These are phyloP conservation scores for Nothophytophthora sp. DNA, from an alignment of 352 stramenopile species.

Conservation along the genomic window DNA sequence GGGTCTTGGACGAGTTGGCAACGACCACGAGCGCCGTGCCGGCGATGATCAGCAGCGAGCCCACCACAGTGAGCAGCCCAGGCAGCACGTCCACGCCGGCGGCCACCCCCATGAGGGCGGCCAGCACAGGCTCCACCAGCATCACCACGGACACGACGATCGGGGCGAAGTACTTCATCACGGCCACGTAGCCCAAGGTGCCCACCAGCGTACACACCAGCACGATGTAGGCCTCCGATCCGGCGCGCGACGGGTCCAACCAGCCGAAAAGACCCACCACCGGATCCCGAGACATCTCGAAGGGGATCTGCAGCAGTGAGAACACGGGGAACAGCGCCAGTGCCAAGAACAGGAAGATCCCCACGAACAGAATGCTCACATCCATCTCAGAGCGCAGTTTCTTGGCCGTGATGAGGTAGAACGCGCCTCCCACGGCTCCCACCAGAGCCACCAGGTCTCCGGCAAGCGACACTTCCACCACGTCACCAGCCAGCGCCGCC, in stretches of 20 bases:
- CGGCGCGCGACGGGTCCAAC: slow-evolving; percentile 65
- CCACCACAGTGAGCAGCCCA: slow-evolving; percentile 62
- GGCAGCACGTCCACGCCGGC: slow-evolving; percentile 79
- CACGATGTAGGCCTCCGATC: slow-evolving; percentile 83
- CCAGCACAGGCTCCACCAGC: slow-evolving; percentile 87
- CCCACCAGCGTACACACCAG: slow-evolving; percentile 86
- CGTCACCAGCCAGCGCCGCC: slow-evolving; percentile 11
- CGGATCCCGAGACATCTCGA: slow-evolving; percentile 72
- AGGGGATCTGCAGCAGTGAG: slow-evolving; percentile 58
- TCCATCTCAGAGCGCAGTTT: slow-evolving; percentile 69
- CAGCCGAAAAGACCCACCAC: slow-evolving; percentile 85
- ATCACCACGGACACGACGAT: slow-evolving; percentile 90
- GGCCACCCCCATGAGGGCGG: slow-evolving; percentile 70
- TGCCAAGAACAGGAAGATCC: slow-evolving; percentile 67
- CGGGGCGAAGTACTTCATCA: slow-evolving; percentile 93
- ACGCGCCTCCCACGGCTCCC: slow-evolving; percentile 65
- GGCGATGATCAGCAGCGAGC: slow-evolving; percentile 66
- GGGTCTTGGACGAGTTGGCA: slow-evolving; percentile 71
- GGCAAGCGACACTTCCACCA: slow-evolving; percentile 51
- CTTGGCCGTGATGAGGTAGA: slow-evolving; percentile 80
- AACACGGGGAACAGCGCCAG: slow-evolving; percentile 74
- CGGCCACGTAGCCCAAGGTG: slow-evolving; percentile 84
- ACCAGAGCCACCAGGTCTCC: slow-evolving; percentile 79
- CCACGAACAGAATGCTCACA: slow-evolving; percentile 59
- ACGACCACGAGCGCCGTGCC: slow-evolving; percentile 74